Evolutionary conservation across 805 yeast genomes (phyloP).

Genomic region (Yarrowia deformans): DNA sequence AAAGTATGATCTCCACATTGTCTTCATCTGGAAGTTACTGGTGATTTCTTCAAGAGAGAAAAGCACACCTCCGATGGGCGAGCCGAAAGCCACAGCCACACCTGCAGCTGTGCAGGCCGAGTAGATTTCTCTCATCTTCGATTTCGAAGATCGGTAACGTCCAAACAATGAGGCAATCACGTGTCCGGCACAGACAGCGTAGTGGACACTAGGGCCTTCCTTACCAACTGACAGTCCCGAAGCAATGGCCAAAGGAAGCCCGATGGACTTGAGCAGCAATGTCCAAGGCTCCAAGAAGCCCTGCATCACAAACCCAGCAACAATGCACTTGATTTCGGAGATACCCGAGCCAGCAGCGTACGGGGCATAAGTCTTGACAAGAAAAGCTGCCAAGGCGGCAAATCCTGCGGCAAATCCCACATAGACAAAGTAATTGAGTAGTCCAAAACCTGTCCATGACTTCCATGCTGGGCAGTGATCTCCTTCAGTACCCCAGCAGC

Average conservation of each 20-base stretch:
- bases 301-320: conserved; percentile 82
- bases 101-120: conserved; percentile 97
- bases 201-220: conserved; percentile 98
- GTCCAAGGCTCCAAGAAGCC: conserved; percentile 81
- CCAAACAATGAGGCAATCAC: conserved; percentile 66
- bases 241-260: conserved; percentile 89
- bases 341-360: conserved; percentile 98
- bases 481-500: conserved; percentile 71
- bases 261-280: conserved; percentile 73
- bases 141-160: conserved; percentile 50
- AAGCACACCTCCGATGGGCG: conserved; percentile 96
- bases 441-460: conserved; percentile 59
- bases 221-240: conserved; percentile 94
- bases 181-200: conserved; percentile 95
- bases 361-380: conserved; percentile 79
- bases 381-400: conserved; percentile 67
- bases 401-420: conserved; percentile 65
- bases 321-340: conserved; percentile 93
- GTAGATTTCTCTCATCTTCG: conserved; percentile 62
- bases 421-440: conserved; percentile 61
- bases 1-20: conserved; percentile 90
- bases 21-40: conserved; percentile 70
- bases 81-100: conserved; percentile 97
- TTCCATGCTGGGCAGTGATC: conserved; percentile 72
- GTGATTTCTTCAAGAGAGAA: conserved; percentile 93